Conservation (phyloP, 495 filamentous ascomycete genomes). For the Penicillium canariense region DNA sequence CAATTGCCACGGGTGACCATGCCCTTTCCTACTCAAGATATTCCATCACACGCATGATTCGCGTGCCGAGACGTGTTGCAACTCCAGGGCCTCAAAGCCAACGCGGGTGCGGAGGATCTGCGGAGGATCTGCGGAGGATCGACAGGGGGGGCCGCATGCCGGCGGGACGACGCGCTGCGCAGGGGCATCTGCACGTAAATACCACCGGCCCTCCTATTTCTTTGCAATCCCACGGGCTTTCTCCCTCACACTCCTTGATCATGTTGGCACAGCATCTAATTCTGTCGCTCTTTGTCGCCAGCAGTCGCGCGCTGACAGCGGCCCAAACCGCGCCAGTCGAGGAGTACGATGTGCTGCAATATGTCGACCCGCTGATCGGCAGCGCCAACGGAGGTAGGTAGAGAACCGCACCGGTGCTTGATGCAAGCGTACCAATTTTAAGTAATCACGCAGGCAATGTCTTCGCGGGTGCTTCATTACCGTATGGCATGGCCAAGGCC, state of each 20-base stretch:
- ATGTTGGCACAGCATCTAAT: constrained; percentile 14
- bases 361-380: constrained; percentile 59
- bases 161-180: constrained; percentile 5
- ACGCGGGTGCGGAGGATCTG: too few species aligned
- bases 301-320: constrained; percentile 16
- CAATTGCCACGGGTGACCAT: neutral
- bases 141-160: constrained; percentile 20
- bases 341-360: constrained; percentile 46
- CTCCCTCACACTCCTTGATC: neutral
- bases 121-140: too few species aligned
- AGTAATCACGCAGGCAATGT: constrained; percentile 51
- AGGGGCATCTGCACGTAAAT: constrained; percentile 15
- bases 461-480: constrained; percentile 71
- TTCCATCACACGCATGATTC: neutral
- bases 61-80: neutral
- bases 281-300: constrained; percentile 19
- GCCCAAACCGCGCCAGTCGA: constrained; percentile 12
- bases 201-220: constrained; percentile 8
- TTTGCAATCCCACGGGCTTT: neutral
- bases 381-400: constrained; percentile 56
- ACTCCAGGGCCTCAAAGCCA: constrained; percentile 4
- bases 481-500: constrained; percentile 76
- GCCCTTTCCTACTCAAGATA: neutral
- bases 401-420: neutral
- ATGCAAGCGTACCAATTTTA: neutral